A percentile compares a stretch with the other conserved stretches of the same genome.
These are phyloP conservation scores for Clitopilus passeckerianus DNA, from an alignment of 768 basidiomycete species.

Conservation along the genomic window DNA sequence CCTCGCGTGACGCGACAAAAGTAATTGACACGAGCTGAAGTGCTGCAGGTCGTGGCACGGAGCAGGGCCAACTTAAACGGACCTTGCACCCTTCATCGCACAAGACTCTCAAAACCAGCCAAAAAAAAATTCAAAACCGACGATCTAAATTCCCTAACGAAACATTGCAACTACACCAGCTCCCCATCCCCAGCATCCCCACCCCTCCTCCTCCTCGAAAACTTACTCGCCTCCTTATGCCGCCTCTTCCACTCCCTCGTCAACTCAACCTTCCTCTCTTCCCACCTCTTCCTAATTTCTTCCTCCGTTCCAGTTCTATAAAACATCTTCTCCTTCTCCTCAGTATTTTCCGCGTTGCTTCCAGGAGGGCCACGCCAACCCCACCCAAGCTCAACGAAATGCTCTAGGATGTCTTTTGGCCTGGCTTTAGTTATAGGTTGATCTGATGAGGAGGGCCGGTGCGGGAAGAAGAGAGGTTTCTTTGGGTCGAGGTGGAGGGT, in stretches of 20 bases:
- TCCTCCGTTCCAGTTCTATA: conserved; percentile 46
- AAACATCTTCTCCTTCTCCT: conserved; percentile 63
- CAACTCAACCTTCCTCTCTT: conserved; percentile 58
- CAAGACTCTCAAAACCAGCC: not conserved
- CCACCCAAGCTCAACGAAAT: conserved; percentile 44
- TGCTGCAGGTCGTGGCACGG: not conserved
- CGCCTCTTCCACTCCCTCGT: conserved; percentile 77
- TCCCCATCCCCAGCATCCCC: conserved; percentile 27
- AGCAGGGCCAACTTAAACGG: not conserved
- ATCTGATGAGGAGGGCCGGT: conserved; percentile 16
- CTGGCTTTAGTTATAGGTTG: conserved; percentile 22
- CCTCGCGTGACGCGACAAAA: not conserved
- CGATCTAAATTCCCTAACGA: not conserved
- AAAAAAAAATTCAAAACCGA: too few relatives aligned
- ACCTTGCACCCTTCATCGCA: not conserved
- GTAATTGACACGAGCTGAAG: not conserved
- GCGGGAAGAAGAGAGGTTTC: conserved; percentile 62
- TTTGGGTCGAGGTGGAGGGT: conserved; percentile 43
- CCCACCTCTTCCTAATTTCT: conserved; percentile 69
- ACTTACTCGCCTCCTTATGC: conserved; percentile 71
- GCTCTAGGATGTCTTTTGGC: conserved; percentile 42
- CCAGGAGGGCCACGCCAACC: conserved; percentile 45
- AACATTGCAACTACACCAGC: not conserved
- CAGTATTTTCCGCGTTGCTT: conserved; percentile 50
- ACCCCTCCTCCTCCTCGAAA: conserved; percentile 47